A percentile compares a stretch with the other conserved stretches of the same genome.
phyloP scores from a whole-genome alignment of 176 grass and related monocot species.

The Tuctoria greenei region DNA sequence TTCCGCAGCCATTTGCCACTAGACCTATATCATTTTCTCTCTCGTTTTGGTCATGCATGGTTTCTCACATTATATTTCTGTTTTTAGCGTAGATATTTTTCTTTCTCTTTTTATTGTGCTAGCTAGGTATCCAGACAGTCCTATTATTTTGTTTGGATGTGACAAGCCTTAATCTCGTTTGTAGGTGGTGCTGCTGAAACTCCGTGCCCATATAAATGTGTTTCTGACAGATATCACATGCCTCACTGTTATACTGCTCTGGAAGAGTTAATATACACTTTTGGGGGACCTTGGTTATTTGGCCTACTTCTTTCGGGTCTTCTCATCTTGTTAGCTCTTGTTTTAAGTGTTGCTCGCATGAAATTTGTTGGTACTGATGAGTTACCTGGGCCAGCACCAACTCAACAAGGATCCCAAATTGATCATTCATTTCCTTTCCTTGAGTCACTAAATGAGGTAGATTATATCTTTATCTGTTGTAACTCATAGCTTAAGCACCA shows the following conservation, averaged over 20 bases:
- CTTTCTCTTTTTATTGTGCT: background rate
- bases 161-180: conserved; percentile 30
- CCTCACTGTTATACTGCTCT: conserved; percentile 97
- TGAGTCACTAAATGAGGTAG: conserved; percentile 97
- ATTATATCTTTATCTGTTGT: conserved; percentile 24
- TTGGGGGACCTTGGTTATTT: conserved; percentile 98
- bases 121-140: conserved; percentile 6
- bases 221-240: conserved; percentile 98
- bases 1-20: background rate
- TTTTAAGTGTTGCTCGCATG: conserved; percentile 98
- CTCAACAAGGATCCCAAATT: conserved; percentile 96
- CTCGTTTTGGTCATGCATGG: background rate
- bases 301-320: conserved; percentile 92
- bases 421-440: conserved; percentile 99
- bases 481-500: conserved; percentile 5
- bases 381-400: conserved; percentile 90
- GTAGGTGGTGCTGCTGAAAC: conserved; percentile 87
- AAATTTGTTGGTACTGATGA: conserved; percentile 98
- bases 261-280: conserved; percentile 98
- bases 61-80: background rate
- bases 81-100: conserved; percentile 13
- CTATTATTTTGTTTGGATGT: conserved; percentile 17
- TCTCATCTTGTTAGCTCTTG: conserved; percentile 93
- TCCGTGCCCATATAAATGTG: conserved; percentile 87
- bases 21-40: background rate